Evolutionary conservation across 805 yeast species (phyloP).

Genomic region (Metschnikowia colocasiae): DNA sequence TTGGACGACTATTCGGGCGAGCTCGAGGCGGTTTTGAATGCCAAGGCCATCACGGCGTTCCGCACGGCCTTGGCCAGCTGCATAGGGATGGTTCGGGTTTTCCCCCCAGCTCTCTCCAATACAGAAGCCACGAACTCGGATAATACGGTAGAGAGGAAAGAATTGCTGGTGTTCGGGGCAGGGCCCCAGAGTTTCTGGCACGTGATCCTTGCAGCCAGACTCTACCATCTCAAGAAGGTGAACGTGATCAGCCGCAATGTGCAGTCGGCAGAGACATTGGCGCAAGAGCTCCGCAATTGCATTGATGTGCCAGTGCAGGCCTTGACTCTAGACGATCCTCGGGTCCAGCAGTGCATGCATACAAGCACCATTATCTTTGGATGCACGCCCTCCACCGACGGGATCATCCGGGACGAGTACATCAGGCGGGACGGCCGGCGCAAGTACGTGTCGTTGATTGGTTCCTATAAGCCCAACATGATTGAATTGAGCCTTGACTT

Average conservation of each 20-base stretch:
- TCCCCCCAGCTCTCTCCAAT: conserved; percentile 9
- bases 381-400: conserved; percentile 55
- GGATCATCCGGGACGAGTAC: conserved; percentile 37
- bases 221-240: conserved; percentile 40
- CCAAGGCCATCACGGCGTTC: conserved; percentile 58
- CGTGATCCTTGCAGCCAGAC: conserved; percentile 37
- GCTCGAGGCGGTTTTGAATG: conserved; percentile 52
- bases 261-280: conserved; percentile 36
- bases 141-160: conserved; percentile 20
- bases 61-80: conserved; percentile 61
- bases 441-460: conserved; percentile 54
- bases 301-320: conserved; percentile 20
- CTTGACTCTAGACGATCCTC: background rate
- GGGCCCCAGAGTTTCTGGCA: conserved; percentile 71
- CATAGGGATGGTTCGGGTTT: conserved; percentile 39
- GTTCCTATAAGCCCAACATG: conserved; percentile 68
- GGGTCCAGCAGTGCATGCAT: conserved; percentile 20
- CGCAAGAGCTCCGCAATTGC: conserved; percentile 22
- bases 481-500: conserved; percentile 51
- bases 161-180: conserved; percentile 49
- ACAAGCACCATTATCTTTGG: conserved; percentile 51
- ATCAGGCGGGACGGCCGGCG: conserved; percentile 26
- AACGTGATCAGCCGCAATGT: conserved; percentile 45
- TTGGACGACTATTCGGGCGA: conserved; percentile 50
- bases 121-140: too few species aligned